phyloP scores from a whole-genome alignment of 176 grass and related monocot species.

The Eleusine coracana region DNA sequence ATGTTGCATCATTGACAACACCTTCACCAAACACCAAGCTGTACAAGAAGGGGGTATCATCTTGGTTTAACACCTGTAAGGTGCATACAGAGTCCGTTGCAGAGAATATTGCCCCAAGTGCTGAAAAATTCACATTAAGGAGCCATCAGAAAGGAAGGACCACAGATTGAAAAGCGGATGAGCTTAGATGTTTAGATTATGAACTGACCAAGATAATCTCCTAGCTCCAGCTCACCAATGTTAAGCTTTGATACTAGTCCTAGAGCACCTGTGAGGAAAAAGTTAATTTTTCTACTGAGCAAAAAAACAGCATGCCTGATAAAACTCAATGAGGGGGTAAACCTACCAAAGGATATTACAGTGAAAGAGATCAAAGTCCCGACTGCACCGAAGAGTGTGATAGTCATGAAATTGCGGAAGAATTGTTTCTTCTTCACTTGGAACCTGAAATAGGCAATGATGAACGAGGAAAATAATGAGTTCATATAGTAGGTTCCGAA shows the following conservation, averaged over 20 bases:
- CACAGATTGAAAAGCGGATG: neutral
- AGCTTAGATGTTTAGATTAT: neutral
- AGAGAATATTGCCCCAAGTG: slow-evolving; percentile 94
- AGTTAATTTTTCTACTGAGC: neutral
- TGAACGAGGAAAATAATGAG: neutral
- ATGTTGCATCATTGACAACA: slow-evolving; percentile 98
- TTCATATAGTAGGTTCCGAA: neutral
- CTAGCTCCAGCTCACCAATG: slow-evolving; percentile 75
- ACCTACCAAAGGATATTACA: slow-evolving; percentile 75
- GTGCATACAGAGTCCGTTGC: slow-evolving; percentile 97
- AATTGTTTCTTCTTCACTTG: slow-evolving; percentile 95
- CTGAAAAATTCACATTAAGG: slow-evolving; percentile 44
- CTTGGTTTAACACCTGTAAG: slow-evolving; percentile 93
- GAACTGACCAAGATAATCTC: slow-evolving; percentile 80
- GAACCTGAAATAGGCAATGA: slow-evolving; percentile 44
- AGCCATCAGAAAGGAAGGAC: slow-evolving; percentile 43
- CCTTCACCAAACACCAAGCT: slow-evolving; percentile 97
- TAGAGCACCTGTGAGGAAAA: slow-evolving; percentile 59
- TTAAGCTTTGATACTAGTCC: slow-evolving; percentile 68
- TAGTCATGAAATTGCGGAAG: slow-evolving; percentile 87
- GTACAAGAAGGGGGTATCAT: slow-evolving; percentile 92
- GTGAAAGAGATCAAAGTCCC: slow-evolving; percentile 80
- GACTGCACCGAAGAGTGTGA: slow-evolving; percentile 73
- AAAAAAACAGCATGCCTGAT: slow-evolving; percentile 5
- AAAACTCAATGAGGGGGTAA: slow-evolving; percentile 25